phyloP scores from a whole-genome alignment of 1,284 basidiomycete species.

The Cutaneotrichosporon cyanovorans region DNA sequence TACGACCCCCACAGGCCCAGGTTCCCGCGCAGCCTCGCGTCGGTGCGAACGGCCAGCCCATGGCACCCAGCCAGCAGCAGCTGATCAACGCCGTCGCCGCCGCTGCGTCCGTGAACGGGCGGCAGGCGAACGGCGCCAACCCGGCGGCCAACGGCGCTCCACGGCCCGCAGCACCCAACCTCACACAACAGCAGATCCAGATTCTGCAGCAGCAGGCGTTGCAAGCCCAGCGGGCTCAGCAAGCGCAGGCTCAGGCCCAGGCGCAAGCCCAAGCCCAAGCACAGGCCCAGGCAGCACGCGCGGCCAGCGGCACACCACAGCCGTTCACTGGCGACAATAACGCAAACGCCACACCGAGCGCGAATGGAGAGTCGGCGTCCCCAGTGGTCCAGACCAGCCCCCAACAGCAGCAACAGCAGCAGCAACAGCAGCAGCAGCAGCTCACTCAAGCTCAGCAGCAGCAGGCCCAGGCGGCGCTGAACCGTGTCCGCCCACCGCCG shows the following conservation, averaged over 20 bases:
- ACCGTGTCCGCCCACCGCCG: constrained; percentile 15
- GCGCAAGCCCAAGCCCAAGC: constrained; percentile 15
- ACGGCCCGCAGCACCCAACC: constrained; percentile 1
- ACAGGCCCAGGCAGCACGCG: constrained; percentile 12
- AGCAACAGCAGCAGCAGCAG: constrained; percentile 11
- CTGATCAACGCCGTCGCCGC: constrained; percentile 38
- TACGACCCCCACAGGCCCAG: constrained; percentile 2
- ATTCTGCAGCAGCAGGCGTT: constrained; percentile 35
- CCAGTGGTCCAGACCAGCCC: too few species aligned
- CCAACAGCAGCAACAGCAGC: neutral
- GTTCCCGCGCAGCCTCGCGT: constrained; percentile 9
- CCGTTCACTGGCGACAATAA: neutral
- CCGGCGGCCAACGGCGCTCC: constrained; percentile 10
- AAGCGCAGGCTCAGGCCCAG: constrained; percentile 18
- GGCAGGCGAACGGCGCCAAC: constrained; percentile 9
- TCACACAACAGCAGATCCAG: constrained; percentile 31
- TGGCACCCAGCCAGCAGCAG: constrained; percentile 37
- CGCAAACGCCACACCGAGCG: too few species aligned
- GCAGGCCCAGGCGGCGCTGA: constrained; percentile 14
- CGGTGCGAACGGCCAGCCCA: constrained; percentile 29
- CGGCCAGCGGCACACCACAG: constrained; percentile 21
- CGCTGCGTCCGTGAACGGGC: constrained; percentile 29
- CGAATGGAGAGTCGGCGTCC: too few species aligned
- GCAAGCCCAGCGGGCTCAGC: constrained; percentile 9
- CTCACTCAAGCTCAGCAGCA: constrained; percentile 12